A percentile compares a stretch with the other conserved stretches of the same genome.
phyloP scores from a whole-genome alignment of 352 stramenopile genomes.

The Phytophthora crassamura region DNA sequence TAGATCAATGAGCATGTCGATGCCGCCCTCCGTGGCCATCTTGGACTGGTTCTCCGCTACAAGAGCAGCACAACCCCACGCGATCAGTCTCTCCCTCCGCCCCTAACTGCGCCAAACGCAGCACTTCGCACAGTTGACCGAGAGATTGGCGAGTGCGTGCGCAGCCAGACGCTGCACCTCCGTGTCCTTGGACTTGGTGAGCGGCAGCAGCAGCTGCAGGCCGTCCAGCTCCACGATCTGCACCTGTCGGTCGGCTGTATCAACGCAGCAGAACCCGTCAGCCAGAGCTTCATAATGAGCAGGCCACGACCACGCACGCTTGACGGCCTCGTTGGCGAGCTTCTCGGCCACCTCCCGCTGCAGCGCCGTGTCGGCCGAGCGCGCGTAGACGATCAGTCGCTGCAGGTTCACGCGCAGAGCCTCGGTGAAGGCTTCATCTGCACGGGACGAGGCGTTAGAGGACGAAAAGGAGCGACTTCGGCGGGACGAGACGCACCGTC shows the following conservation, averaged over 20 bases:
- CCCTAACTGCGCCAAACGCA: neutral
- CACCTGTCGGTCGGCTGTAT: constrained; percentile 89
- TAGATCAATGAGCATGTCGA: constrained; percentile 95
- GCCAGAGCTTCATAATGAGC: neutral
- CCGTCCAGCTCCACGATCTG: constrained; percentile 95
- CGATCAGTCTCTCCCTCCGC: no score
- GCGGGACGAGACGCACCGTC: constrained; percentile 45
- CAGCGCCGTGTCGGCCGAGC: constrained; percentile 89
- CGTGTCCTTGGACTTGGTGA: constrained; percentile 92
- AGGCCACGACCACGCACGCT: constrained; percentile 58
- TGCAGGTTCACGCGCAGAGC: constrained; percentile 90
- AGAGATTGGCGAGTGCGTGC: constrained; percentile 95
- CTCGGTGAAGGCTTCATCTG: constrained; percentile 91
- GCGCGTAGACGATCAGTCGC: constrained; percentile 93
- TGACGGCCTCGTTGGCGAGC: constrained; percentile 95
- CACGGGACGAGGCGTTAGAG: neutral
- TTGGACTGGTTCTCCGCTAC: constrained; percentile 93
- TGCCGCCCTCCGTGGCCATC: constrained; percentile 93
- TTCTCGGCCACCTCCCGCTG: constrained; percentile 95
- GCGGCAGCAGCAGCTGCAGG: constrained; percentile 91
- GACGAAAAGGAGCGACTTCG: neutral
- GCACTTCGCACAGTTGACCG: constrained; percentile 84
- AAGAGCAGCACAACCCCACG: neutral
- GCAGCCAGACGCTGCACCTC: constrained; percentile 94
- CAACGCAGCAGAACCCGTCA: constrained; percentile 3